Percentiles rank a stretch among this genome's conserved stretches.
Conservation (phyloP, 202 grass and related monocot genomes). For the Hordeum pubiflorum region DNA sequence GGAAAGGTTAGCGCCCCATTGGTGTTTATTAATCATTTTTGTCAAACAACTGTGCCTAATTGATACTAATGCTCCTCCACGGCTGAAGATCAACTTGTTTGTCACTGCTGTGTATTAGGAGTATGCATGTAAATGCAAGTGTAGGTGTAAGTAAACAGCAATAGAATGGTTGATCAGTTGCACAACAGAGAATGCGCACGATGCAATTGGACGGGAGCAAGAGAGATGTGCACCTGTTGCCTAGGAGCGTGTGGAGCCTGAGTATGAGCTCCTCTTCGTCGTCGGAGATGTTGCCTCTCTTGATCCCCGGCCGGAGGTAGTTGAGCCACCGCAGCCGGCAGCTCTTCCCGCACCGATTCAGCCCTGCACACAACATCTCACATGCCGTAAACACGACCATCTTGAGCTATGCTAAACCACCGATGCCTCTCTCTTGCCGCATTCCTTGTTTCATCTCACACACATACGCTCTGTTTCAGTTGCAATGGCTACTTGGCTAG, state of each 20-base stretch:
- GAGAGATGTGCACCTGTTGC: slow-evolving; percentile 32
- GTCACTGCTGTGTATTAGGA: not conserved
- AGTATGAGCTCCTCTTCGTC: slow-evolving; percentile 56
- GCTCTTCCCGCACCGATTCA: slow-evolving; percentile 75
- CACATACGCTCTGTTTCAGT: not conserved
- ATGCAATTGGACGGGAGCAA: not conserved
- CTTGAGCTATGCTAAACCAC: not conserved
- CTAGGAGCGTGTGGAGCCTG: slow-evolving; percentile 39
- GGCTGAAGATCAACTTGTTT: not conserved
- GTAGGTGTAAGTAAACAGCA: not conserved
- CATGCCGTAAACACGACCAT: not conserved
- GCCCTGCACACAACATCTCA: not conserved
- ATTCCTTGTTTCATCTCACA: not conserved
- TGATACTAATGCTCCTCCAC: not conserved
- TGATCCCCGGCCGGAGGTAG: slow-evolving; percentile 69
- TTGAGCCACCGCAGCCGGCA: slow-evolving; percentile 92
- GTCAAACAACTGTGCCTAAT: not conserved
- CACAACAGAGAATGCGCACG: not conserved
- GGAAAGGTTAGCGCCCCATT: not conserved
- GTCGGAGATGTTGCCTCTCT: slow-evolving; percentile 47
- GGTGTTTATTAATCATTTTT: not conserved
- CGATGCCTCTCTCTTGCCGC: not conserved
- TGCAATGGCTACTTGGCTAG: not conserved
- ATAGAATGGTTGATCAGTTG: not conserved
- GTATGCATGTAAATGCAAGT: not conserved